Conservation (phyloP, 2,329 filamentous ascomycete genomes). For the Xylaria sp. region DNA sequence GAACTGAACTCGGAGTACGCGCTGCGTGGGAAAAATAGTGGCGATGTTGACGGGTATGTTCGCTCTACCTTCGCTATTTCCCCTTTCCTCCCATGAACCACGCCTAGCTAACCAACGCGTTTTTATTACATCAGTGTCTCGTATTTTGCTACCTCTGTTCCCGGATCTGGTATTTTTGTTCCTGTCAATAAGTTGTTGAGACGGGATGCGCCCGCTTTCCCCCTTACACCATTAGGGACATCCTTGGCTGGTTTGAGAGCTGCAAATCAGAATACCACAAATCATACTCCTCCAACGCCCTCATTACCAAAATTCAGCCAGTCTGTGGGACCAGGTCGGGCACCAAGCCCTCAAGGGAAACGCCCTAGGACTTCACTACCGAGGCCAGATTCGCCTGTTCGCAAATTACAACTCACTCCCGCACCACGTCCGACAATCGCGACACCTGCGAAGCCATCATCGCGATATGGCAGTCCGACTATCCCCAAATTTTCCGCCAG, state of each 20-base stretch:
- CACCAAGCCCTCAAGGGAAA: conserved; percentile 77
- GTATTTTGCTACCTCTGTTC: conserved; percentile 83
- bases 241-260: conserved; percentile 64
- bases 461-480: conserved; percentile 71
- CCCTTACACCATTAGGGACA: conserved; percentile 76
- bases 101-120: conserved; percentile 26
- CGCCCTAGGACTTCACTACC: conserved; percentile 80
- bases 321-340: conserved; percentile 80
- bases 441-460: conserved; percentile 62
- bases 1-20: conserved; percentile 87
- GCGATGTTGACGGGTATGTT: conserved; percentile 90
- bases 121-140: conserved; percentile 60
- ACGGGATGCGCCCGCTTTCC: conserved; percentile 68
- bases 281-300: conserved; percentile 72
- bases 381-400: conserved; percentile 86
- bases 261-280: conserved; percentile 66
- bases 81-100: conserved; percentile 29
- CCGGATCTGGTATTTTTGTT: conserved; percentile 92
- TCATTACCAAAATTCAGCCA: conserved; percentile 84
- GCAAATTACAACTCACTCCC: conserved; percentile 72
- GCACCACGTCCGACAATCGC: conserved; percentile 67
- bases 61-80: not conserved
- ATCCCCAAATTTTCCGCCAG: conserved; percentile 72
- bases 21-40: conserved; percentile 89
- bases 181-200: conserved; percentile 83